phyloP scores from a whole-genome alignment of 495 filamentous ascomycete genomes.

The Xylaria venustula region DNA sequence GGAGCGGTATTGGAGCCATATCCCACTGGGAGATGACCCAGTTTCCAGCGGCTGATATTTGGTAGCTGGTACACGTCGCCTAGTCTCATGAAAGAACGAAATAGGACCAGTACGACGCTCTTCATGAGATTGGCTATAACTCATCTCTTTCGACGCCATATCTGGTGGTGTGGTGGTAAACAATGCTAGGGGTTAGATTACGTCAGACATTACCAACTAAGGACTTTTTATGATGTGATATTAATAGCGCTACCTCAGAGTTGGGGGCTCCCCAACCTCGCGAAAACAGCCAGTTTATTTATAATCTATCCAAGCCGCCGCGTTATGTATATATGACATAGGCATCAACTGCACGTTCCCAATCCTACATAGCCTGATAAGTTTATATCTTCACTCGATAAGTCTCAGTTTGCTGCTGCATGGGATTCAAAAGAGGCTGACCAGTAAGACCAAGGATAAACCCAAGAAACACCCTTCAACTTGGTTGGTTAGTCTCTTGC shows the following conservation, averaged over 20 bases:
- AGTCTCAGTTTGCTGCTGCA: constrained; percentile 2
- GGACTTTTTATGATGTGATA: neutral
- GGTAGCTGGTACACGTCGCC: neutral
- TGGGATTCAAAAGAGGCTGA: constrained; percentile 3
- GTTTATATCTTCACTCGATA: neutral
- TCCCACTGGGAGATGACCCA: neutral
- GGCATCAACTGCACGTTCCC: no score
- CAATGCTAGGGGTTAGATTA: neutral
- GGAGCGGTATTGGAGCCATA: constrained; percentile 48
- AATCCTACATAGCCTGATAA: no score
- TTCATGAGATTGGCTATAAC: neutral
- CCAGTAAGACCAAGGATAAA: neutral
- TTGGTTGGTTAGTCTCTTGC: no score
- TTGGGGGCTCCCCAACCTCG: neutral
- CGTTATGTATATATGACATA: neutral
- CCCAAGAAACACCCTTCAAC: neutral
- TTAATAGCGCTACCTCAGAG: neutral
- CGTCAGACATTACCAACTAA: neutral
- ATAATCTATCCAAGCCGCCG: neutral
- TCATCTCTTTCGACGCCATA: neutral
- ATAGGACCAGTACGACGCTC: neutral
- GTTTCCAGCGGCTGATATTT: neutral
- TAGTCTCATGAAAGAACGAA: neutral
- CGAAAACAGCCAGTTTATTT: neutral
- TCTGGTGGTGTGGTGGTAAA: neutral